Percentiles rank a stretch among this genome's conserved stretches.
Evolutionary conservation across 1,139 yeast species (phyloP).

Genomic region (Citeromyces siamensis): DNA sequence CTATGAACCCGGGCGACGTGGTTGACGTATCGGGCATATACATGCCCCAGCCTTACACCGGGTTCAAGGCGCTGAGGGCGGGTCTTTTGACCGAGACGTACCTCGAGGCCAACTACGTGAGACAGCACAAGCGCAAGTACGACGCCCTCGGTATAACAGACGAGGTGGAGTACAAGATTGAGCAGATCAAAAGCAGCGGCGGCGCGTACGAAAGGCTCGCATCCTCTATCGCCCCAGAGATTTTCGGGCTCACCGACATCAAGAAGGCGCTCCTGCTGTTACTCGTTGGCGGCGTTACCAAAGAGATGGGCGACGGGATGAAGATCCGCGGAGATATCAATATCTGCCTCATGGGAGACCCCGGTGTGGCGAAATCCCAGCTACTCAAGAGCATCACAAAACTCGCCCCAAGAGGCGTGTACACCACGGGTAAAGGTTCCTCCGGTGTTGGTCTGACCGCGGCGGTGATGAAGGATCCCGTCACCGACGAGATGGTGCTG

Average conservation of each 20-base stretch:
- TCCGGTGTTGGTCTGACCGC: slow-evolving; percentile 99
- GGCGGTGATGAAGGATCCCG: slow-evolving; percentile 98
- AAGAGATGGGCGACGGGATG: slow-evolving; percentile 93
- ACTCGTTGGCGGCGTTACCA: slow-evolving; percentile 92
- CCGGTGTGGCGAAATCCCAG: slow-evolving; percentile 99
- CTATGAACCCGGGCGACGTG: slow-evolving; percentile 87
- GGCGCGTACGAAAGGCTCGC: slow-evolving; percentile 75
- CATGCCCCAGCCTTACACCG: slow-evolving; percentile 92
- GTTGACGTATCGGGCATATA: slow-evolving; percentile 90
- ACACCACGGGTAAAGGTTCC: slow-evolving; percentile 98
- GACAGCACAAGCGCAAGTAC: slow-evolving; percentile 84
- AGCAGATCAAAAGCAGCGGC: slow-evolving; percentile 41
- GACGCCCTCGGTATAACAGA: slow-evolving; percentile 50
- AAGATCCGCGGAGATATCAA: slow-evolving; percentile 96
- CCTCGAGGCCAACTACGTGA: slow-evolving; percentile 75
- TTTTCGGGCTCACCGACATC: slow-evolving; percentile 87
- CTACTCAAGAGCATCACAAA: slow-evolving; percentile 82
- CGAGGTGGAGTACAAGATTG: slow-evolving; percentile 43
- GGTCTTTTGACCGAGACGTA: slow-evolving; percentile 92
- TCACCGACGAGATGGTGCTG: slow-evolving; percentile 94
- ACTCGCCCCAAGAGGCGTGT: slow-evolving; percentile 94
- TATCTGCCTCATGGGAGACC: slow-evolving; percentile 97
- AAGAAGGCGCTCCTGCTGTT: slow-evolving; percentile 80
- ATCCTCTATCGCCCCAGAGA: slow-evolving; percentile 93
- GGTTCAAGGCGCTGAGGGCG: slow-evolving; percentile 83